Base-by-base conservation (phyloP, 2,329 filamentous ascomycete species). In the Colletotrichum godetiae region DNA sequence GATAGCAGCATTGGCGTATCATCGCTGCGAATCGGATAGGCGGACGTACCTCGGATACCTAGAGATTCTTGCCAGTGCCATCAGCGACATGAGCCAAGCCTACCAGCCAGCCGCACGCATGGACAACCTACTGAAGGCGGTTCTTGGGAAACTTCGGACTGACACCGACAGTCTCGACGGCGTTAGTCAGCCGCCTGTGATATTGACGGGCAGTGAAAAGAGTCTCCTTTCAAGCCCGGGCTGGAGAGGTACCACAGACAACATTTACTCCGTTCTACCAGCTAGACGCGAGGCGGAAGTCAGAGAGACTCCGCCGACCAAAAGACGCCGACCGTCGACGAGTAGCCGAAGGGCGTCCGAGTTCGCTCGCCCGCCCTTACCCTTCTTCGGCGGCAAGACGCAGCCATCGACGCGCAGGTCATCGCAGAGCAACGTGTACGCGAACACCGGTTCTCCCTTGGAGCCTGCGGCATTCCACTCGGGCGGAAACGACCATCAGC, bases 41-140 rank as follows among this genome's bases (percentile, higher is more conserved):
- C 80, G 80, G n/a, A 81, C 79, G 15, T 84, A 84, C 63, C 77
- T 85, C 42, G 79, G 81, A 59, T 88, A 88, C 77, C 84, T 90
- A 12, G 87, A 89, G 79, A 88, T 87, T 46, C 82, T 90, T 1
- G 85, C 86, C 0, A 82, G 84, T 12, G 86, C 87, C 4, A 82
- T 90, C 8, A 81, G 84, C 24, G 88, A 89, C 74, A 89, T 90
- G 88, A 83, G 84, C 59, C 78, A 83, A 24, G 86, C 85, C 1
- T 90, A 89, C 77, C 85, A 88, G 68, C 88, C 88, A 1, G 88
- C 88, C 0, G 84, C 86, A 42, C 83, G 86, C 65, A 90, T 90
- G 87, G 86, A 87, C 35, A 81, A 84, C 19, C 82, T 89, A 6
- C 83, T 90, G 4, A 85, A 87, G 72, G 85, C 84, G n/a, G 86